A percentile compares a stretch with the other conserved stretches of the same genome.
Conservation (phyloP, 23 red algal species). For the Gracilaria caudata region DNA sequence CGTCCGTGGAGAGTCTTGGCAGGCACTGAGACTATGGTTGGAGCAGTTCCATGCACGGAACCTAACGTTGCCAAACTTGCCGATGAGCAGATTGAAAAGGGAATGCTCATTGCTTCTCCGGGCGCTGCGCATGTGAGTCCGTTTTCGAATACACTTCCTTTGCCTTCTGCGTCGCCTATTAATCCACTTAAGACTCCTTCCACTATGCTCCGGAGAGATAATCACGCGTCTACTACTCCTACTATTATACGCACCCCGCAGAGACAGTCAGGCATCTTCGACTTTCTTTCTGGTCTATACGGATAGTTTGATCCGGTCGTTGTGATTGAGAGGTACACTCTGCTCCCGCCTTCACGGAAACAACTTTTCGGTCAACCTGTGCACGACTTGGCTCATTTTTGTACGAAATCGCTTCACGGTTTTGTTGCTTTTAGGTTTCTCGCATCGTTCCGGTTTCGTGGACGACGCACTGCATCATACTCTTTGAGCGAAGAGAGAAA, state of each 20-base stretch:
- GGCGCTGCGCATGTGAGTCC: background rate
- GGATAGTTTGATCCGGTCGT: background rate
- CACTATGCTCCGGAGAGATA: constrained; percentile 6
- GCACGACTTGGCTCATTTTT: background rate
- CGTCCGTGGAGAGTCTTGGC: constrained; percentile 65
- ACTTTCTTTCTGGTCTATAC: constrained; percentile 60
- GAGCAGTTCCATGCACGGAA: constrained; percentile 82
- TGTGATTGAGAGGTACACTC: background rate
- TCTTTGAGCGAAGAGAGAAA: no score
- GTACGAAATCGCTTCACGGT: background rate
- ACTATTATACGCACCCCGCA: constrained; percentile 60
- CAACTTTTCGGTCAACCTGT: background rate
- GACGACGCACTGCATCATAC: background rate
- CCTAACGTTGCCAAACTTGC: constrained; percentile 43
- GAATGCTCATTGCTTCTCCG: constrained; percentile 59
- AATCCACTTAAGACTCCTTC: constrained; percentile 28
- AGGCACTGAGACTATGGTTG: constrained; percentile 74
- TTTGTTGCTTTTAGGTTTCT: background rate
- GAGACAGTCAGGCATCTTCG: constrained; percentile 60
- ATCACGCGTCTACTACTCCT: background rate
- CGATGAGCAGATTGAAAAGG: constrained; percentile 58
- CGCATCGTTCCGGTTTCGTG: background rate
- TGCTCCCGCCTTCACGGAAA: background rate
- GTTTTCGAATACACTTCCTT: constrained; percentile 11
- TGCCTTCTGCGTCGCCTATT: constrained; percentile 24